Evolutionary conservation across 176 grass and related monocot genomes (phyloP).

Genomic region (Eragrostis nindensis): DNA sequence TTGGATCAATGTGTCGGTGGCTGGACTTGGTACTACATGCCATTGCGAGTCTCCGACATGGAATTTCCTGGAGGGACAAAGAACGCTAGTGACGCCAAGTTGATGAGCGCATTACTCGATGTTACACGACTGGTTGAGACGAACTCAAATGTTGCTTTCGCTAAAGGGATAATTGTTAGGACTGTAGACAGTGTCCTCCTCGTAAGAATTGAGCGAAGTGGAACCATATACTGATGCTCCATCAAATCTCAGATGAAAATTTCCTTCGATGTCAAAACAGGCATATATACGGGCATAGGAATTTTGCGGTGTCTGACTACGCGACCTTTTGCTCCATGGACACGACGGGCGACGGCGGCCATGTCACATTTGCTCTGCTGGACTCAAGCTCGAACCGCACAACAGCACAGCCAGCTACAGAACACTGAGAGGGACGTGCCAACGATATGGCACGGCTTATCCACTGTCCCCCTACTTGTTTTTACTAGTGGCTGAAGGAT

Average conservation of each 20-base stretch:
- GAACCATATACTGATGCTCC: not conserved
- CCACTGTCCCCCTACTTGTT: no score
- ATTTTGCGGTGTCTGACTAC: not conserved
- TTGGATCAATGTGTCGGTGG: conserved; percentile 39
- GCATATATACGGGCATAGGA: not conserved
- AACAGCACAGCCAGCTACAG: not conserved
- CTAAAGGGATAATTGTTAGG: not conserved
- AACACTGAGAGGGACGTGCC: conserved; percentile 20
- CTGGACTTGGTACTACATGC: not conserved
- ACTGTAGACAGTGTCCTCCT: not conserved
- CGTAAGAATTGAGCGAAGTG: not conserved
- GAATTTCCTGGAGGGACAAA: not conserved
- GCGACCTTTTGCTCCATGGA: not conserved
- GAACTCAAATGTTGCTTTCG: not conserved
- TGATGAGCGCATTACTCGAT: not conserved
- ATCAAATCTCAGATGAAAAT: not conserved
- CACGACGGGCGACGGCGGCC: not conserved
- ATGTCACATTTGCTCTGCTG: not conserved
- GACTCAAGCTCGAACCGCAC: not conserved
- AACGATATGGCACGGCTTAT: conserved; percentile 25
- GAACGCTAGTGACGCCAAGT: not conserved
- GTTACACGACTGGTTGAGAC: not conserved
- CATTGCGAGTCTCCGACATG: not conserved
- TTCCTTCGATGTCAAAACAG: not conserved
- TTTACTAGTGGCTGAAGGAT: no score